phyloP scores from a whole-genome alignment of 305 asterid genomes.

The Fraxinus angustifolia region DNA sequence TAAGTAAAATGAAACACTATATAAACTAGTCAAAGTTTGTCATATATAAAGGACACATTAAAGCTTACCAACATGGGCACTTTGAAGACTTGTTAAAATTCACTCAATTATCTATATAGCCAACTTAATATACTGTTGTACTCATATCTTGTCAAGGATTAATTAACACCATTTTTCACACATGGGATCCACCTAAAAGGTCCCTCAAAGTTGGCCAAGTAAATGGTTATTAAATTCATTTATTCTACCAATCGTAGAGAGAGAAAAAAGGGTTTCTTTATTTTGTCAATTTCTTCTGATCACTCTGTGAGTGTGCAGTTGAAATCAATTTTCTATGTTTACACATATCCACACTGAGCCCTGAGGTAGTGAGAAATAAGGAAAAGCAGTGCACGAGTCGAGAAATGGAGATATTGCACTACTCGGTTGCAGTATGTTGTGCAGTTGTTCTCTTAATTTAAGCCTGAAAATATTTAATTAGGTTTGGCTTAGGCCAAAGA shows the following conservation, averaged over 20 bases:
- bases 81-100: background rate
- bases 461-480: background rate
- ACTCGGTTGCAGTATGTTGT: background rate
- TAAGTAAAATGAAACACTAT: background rate
- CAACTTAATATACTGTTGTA: background rate
- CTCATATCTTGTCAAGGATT: background rate
- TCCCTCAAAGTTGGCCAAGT: conserved; percentile 15
- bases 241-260: background rate
- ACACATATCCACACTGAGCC: background rate
- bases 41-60: background rate
- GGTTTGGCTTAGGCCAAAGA: conserved; percentile 2
- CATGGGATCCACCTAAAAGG: background rate
- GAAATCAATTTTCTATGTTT: background rate
- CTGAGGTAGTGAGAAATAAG: background rate
- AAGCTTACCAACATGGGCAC: background rate
- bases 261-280: background rate
- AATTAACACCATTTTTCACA: background rate
- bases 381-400: background rate
- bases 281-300: background rate
- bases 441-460: background rate
- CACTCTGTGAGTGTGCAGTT: background rate
- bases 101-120: background rate
- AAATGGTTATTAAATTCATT: conserved; percentile 19
- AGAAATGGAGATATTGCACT: background rate
- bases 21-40: background rate